Base-by-base conservation (phyloP, 2,329 filamentous ascomycete genomes). In the Trichothecium sympodiale region DNA sequence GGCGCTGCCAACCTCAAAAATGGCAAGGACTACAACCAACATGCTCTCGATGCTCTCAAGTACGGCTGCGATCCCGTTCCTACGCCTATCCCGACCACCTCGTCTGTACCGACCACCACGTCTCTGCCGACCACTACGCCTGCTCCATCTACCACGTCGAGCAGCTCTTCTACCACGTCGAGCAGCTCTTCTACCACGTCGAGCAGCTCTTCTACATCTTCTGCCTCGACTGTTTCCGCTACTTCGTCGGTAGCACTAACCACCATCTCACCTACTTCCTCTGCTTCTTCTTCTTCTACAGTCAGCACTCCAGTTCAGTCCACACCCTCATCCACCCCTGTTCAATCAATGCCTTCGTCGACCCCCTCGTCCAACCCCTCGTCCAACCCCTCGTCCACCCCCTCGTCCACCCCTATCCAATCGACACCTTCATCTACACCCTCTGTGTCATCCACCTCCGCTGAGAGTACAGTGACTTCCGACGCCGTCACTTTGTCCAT, bases 11-110 rank as follows among this genome's bases (percentile, higher is more conserved):
- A 63, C 42, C 12, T 44, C 4, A 41, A 51, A 29, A 29, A 47
- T 14, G 56, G 52, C 31, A 57, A 62, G 46, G 45, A 41, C 17
- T 67, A 58, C 41, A 53, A 60, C 40, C 41, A 62, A 33, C 47
- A 54, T 29, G 51, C 57, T 18, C 43, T 56, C 17, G 56, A 61
- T 29, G 56, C 57, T 8, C 49, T 66, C 32, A 37, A 49, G 39
- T 57, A 56, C 32, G 60, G 56, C 33, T 62, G 59, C 38, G 48
- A 49, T 26, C 37, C 47, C 8, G 45, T 50, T 8, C 46, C 51
- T 17, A 47, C 48, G 25, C 37, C 47, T 8, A 45, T 50, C 8
- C 46, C 51, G 17, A 46, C 43, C 15, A 46, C 46, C n/a, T n/a
- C n/a, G n/a, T n/a, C n/a, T n/a, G n/a, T 27, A 43, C 41, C 18